phyloP scores from a whole-genome alignment of 495 filamentous ascomycete species.

The Aspergillus avenaceus region DNA sequence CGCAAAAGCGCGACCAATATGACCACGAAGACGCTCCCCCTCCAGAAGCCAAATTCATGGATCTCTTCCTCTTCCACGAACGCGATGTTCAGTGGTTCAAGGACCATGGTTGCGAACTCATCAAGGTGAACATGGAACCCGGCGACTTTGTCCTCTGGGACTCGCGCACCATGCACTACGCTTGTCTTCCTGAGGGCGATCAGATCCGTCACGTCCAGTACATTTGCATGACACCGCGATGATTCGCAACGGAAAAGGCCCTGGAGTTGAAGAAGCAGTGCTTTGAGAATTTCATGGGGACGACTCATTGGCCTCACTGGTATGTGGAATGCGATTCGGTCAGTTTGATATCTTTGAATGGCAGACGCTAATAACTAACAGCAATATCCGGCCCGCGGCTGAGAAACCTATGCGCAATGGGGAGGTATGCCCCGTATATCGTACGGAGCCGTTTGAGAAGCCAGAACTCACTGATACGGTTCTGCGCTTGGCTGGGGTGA shows the following conservation, averaged over 20 bases:
- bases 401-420: slow-evolving; percentile 30
- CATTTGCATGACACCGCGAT: slow-evolving; percentile 26
- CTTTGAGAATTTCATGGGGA: slow-evolving; percentile 26
- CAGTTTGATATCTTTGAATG: neutral
- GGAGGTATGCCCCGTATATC: slow-evolving; percentile 22
- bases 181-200: slow-evolving; percentile 28
- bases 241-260: slow-evolving; percentile 18
- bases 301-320: slow-evolving; percentile 33
- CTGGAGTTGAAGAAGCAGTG: slow-evolving; percentile 24
- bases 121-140: slow-evolving; percentile 35
- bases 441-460: slow-evolving; percentile 27
- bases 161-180: slow-evolving; percentile 38
- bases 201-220: slow-evolving; percentile 34
- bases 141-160: slow-evolving; percentile 43
- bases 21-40: slow-evolving; percentile 34
- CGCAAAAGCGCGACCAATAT: slow-evolving; percentile 19
- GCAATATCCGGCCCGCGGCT: slow-evolving; percentile 28
- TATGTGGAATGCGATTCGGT: too few relatives aligned
- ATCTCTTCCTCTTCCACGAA: slow-evolving; percentile 30
- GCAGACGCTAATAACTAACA: neutral
- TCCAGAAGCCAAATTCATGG: slow-evolving; percentile 28
- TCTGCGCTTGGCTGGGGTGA: slow-evolving; percentile 23
- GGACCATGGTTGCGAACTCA: slow-evolving; percentile 29
- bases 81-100: slow-evolving; percentile 39
- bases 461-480: slow-evolving; percentile 21